phyloP scores from a whole-genome alignment of 2,329 filamentous ascomycete species.

The Colletotrichum sp. region DNA sequence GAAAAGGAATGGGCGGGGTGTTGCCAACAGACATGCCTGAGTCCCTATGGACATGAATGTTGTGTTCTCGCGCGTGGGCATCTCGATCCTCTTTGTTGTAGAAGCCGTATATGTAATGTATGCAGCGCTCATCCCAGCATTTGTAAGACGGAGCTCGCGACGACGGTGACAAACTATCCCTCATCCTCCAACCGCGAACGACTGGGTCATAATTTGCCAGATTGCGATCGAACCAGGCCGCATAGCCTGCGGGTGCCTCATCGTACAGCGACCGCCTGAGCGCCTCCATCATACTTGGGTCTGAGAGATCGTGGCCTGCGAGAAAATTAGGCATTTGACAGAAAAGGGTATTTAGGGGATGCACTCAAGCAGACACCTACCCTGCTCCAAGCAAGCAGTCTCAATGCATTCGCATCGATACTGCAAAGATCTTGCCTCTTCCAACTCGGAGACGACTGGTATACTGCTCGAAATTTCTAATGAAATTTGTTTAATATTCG shows the following conservation, averaged over 20 bases:
- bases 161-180: slow-evolving; percentile 39
- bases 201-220: slow-evolving; percentile 53
- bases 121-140: slow-evolving; percentile 60
- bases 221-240: slow-evolving; percentile 58
- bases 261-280: slow-evolving; percentile 40
- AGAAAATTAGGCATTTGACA: background rate
- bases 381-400: slow-evolving; percentile 53
- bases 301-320: slow-evolving; percentile 48
- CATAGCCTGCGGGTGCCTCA: slow-evolving; percentile 52
- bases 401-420: slow-evolving; percentile 66
- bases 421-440: slow-evolving; percentile 62
- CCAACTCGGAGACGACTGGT: slow-evolving; percentile 56
- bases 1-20: slow-evolving; percentile 39
- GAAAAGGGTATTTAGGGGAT: background rate
- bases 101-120: slow-evolving; percentile 66
- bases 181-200: slow-evolving; percentile 44
- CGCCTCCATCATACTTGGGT: slow-evolving; percentile 42
- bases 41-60: slow-evolving; percentile 43
- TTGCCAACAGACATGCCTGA: slow-evolving; percentile 47
- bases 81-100: slow-evolving; percentile 55
- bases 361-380: slow-evolving; percentile 34
- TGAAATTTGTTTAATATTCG: background rate
- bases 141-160: slow-evolving; percentile 51
- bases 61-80: slow-evolving; percentile 53
- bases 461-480: slow-evolving; percentile 44